Conservation (phyloP, 2,329 filamentous ascomycete species). For the Colletotrichum costaricense region DNA sequence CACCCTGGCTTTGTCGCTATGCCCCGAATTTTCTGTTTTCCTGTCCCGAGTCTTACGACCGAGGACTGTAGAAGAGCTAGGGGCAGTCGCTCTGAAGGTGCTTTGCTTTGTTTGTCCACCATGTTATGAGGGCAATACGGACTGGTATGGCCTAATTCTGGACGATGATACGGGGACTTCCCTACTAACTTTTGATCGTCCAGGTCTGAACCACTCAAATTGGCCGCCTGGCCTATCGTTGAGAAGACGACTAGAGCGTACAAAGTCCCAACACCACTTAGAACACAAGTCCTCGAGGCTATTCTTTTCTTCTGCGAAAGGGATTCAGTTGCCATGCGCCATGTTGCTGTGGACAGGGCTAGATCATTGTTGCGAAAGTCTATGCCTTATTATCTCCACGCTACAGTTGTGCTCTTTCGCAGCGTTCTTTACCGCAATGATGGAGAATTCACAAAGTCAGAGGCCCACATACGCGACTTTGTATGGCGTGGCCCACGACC, state of each 20-base stretch:
- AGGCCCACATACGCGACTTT: conserved; percentile 42
- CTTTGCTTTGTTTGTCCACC: conserved; percentile 45
- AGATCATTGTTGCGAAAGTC: conserved; percentile 40
- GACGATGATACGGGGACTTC: fast-evolving
- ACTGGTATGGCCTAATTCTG: conserved; percentile 39
- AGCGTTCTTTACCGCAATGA: conserved; percentile 45
- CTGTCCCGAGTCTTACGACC: conserved; percentile 6
- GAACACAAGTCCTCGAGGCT: conserved; percentile 40
- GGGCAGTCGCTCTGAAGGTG: conserved; percentile 37
- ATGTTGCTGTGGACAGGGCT: conserved; percentile 40
- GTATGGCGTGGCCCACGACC: conserved; percentile 31
- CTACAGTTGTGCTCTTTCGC: conserved; percentile 44
- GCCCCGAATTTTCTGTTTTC: conserved; percentile 12
- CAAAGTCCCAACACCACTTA: conserved; percentile 33
- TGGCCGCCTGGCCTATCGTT: conserved; percentile 42
- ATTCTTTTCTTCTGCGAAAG: conserved; percentile 46
- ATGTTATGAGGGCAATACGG: conserved; percentile 45
- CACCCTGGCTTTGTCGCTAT: conserved; percentile 37
- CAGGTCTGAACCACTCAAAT: conserved; percentile 42
- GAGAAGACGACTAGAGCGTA: conserved; percentile 33
- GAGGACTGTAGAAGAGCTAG: conserved; percentile 38
- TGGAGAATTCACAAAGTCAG: conserved; percentile 41
- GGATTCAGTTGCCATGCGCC: conserved; percentile 42
- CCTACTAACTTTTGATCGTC: neutral
- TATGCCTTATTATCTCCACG: conserved; percentile 47